Evolutionary conservation across 2,329 filamentous ascomycete species (phyloP).

Genomic region (Ophiostoma tasmaniense): DNA sequence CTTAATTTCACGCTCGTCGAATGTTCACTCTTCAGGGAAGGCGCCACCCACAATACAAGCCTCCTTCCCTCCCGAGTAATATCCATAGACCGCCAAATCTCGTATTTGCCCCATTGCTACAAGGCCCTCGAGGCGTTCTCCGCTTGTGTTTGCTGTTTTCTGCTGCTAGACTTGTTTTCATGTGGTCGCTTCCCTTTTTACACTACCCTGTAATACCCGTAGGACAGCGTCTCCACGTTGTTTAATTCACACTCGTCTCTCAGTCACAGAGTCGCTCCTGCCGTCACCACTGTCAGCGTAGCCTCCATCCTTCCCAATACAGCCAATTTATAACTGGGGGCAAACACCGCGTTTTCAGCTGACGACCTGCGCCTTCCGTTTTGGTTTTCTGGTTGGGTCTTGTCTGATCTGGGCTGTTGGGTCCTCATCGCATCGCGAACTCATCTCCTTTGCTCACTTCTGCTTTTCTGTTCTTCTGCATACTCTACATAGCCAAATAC

Average conservation of each 20-base stretch:
- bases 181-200: neutral
- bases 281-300: neutral
- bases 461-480: neutral
- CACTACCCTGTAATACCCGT: neutral
- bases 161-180: neutral
- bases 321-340: constrained; percentile 3
- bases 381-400: neutral
- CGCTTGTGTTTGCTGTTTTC: neutral
- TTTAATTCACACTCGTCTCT: neutral
- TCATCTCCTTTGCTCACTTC: neutral
- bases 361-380: neutral
- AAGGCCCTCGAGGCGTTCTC: neutral
- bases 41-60: neutral
- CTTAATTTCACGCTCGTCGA: neutral
- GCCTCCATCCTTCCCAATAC: neutral
- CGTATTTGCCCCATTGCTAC: neutral
- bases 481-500: neutral
- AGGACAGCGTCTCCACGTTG: constrained; percentile 4
- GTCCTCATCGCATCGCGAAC: constrained; percentile 6
- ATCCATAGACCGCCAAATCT: neutral
- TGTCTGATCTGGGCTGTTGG: neutral
- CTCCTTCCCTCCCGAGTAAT: neutral
- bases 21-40: neutral
- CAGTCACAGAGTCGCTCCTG: neutral
- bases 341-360: constrained; percentile 14